Evolutionary conservation across 306 rosid genomes (phyloP).

Genomic region (Prosopis cineraria): DNA sequence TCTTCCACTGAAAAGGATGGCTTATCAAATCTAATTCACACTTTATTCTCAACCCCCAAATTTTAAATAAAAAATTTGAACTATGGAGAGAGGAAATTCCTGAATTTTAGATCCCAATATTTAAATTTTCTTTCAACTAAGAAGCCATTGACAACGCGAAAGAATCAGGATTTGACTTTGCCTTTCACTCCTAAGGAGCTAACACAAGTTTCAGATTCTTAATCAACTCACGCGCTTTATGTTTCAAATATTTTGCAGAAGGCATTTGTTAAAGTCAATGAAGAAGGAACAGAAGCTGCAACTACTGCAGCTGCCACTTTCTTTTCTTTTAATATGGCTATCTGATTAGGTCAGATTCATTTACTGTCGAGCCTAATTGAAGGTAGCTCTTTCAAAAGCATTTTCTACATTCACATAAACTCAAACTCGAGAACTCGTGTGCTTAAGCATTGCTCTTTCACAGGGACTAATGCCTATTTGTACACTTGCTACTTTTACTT

Average conservation of each 20-base stretch:
- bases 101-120: slow-evolving; percentile 36
- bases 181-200: slow-evolving; percentile 21
- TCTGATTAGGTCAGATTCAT: too few relatives aligned
- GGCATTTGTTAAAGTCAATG: slow-evolving; percentile 29
- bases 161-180: slow-evolving; percentile 21
- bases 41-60: background rate
- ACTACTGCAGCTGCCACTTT: too few relatives aligned
- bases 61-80: slow-evolving; percentile 3
- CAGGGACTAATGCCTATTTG: too few relatives aligned
- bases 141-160: background rate
- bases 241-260: background rate
- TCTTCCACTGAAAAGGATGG: slow-evolving; percentile 41
- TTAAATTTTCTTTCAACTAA: slow-evolving; percentile 25
- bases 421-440: too few relatives aligned
- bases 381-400: too few relatives aligned
- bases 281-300: slow-evolving; percentile 31
- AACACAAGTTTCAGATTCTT: slow-evolving; percentile 22
- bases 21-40: slow-evolving; percentile 13
- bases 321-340: too few relatives aligned
- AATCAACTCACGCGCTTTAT: background rate
- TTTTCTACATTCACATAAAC: too few relatives aligned
- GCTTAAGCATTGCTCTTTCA: too few relatives aligned
- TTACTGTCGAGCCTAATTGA: too few relatives aligned
- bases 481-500: background rate
- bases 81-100: fast-evolving